phyloP scores from a whole-genome alignment of 2,329 filamentous ascomycete species.

The Beauveria brongniartii region DNA sequence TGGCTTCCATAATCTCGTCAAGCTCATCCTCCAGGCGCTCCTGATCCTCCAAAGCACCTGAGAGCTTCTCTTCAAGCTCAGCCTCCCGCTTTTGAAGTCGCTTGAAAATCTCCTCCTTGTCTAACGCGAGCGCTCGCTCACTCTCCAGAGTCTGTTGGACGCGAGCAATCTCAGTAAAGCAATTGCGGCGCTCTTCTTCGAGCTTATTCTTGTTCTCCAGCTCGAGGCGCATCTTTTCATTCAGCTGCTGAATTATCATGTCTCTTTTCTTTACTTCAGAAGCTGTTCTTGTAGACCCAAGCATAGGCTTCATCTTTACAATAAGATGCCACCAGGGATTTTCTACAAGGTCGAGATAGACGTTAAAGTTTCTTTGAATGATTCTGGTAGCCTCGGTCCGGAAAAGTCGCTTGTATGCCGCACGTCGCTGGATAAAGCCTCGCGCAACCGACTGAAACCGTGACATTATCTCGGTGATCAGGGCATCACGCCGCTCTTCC shows the following conservation, averaged over 20 bases:
- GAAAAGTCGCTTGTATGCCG: conserved; percentile 88
- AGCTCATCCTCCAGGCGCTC: conserved; percentile 90
- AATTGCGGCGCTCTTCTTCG: conserved; percentile 84
- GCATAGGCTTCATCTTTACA: conserved; percentile 86
- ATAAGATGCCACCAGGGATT: conserved; percentile 98
- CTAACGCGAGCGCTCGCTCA: conserved; percentile 86
- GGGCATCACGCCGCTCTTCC: conserved; percentile 86
- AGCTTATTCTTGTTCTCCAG: conserved; percentile 65
- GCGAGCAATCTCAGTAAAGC: conserved; percentile 76
- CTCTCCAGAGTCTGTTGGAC: conserved; percentile 94
- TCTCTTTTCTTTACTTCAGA: conserved; percentile 93
- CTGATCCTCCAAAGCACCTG: conserved; percentile 87
- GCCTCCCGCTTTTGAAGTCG: conserved; percentile 86
- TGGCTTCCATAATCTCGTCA: conserved; percentile 78
- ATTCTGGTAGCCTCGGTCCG: conserved; percentile 90
- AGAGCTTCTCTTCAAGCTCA: conserved; percentile 86
- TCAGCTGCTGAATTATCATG: conserved; percentile 82
- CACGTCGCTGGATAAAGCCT: conserved; percentile 79
- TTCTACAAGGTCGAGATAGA: conserved; percentile 80
- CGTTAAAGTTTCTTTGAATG: conserved; percentile 87
- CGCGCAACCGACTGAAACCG: conserved; percentile 87
- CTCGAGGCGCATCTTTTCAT: conserved; percentile 74
- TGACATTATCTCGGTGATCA: conserved; percentile 91
- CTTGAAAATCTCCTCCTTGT: conserved; percentile 99
- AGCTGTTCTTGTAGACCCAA: conserved; percentile 85